Base-by-base conservation (phyloP, 129 eudicot genomes). In the Pittosporum tobira region DNA sequence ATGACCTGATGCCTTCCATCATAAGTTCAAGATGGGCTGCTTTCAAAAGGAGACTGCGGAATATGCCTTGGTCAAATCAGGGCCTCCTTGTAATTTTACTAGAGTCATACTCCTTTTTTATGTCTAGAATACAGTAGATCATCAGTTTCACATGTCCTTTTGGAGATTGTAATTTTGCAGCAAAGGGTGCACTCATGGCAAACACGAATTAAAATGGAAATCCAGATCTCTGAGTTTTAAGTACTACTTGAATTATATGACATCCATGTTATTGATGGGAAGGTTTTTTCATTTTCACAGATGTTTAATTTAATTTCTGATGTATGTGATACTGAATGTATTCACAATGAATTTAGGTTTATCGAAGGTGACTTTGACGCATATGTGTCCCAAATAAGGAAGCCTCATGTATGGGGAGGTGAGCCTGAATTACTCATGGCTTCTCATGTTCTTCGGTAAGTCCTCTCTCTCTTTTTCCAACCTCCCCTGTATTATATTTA, bases 361-460 rank as follows among this genome's bases (percentile, higher is more conserved):
- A 81, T 91, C 51, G 99, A 91, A 71, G 96, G 96, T 2, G 85
- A 91, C 69, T 91, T 91, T 62, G 91, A 83, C 34, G 58, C 81
- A n/a, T 83, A 91, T 52, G 94, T 91, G 57, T 78, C 94, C 15
- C 74, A 81, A 51, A 91, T 87, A 22, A 80, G 94, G 79, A 87
- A 81, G 83, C 75, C 96, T 21, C 94, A 79, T 72, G 90, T 87
- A 26, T 91, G 99, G 99, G 99, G 99, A 63, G 99, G 99, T 51
- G 99, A 91, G 69, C 99, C 99, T 53, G 99, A 91, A 65, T 66
- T 91, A 51, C 75, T 91, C 44, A 91, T 91, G 99, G 94, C 95
- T 62, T 87, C 94, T 71, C 99, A 91, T 81, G 96, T 91, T 68
- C 94, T 91, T 72, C 71, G 70, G 98, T 86, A 86, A 70, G 77